Base-by-base conservation (phyloP, 768 basidiomycete genomes). In the Suillus ampliporus region DNA sequence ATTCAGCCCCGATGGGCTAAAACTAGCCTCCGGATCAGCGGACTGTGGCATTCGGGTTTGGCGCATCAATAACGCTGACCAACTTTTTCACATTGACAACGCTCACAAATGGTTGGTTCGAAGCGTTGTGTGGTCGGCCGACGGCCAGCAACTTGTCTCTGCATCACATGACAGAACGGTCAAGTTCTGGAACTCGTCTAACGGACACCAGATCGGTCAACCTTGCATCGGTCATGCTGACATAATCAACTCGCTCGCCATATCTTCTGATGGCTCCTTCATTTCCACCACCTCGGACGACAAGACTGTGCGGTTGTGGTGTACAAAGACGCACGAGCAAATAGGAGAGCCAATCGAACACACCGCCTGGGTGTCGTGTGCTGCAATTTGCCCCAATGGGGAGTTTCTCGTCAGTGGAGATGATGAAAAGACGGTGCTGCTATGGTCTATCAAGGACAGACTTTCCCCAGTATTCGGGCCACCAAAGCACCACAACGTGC, bases 261-360 rank as follows among this genome's bases (percentile, higher is more conserved):
- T 76, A 31, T 76, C 74, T 15, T 71, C 75, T 11, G 69, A 75
- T 10, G 70, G 74, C 46, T 62, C 60, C 17, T 73, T 63, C 52
- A 70, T 76, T 28, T 71, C 70, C 10, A 73, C 75, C 26, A 73
- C 74, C 17, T 76, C 71, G 0, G 69, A 72, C 7, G 69, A 71
- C 60, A 62, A 64, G 21, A 61, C 69, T 58, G 64, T 75, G 68
- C 73, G 74, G 56, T 53, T 75, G 4, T 75, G 74, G 74, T 69
- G 73, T 61, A 67, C 74, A 1, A 63, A 47, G 26, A 67, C 73
- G 28, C 65, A 66, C 38, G 61, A 68, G 51, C 44, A 59, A 41
- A 54, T 64, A 26, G n/a, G n/a, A n/a, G n/a, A n/a, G n/a, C n/a
- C n/a, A n/a, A n/a, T n/a, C n/a, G n/a, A n/a, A n/a, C n/a, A n/a